A percentile compares a stretch with the other conserved stretches of the same genome.
Conservation (phyloP, 2,329 filamentous ascomycete genomes). For the Xylariaceae sp. region DNA sequence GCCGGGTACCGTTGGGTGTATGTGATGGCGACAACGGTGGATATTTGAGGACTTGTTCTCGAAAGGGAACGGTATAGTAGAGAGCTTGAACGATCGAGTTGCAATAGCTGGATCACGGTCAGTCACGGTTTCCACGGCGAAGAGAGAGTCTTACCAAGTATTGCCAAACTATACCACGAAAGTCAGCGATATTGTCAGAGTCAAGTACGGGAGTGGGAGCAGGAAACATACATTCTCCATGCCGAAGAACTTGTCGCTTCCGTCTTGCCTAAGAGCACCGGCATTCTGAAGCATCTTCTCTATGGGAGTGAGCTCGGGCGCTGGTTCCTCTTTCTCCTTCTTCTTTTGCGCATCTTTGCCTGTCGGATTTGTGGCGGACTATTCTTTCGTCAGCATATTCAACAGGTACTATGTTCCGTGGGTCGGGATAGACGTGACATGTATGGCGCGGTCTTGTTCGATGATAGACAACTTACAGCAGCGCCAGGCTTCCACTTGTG, state of each 20-base stretch:
- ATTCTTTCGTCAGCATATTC: slow-evolving; percentile 31
- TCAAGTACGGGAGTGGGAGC: slow-evolving; percentile 11
- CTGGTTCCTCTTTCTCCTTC: slow-evolving; percentile 61
- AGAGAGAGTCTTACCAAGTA: slow-evolving; percentile 70
- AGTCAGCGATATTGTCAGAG: slow-evolving; percentile 40
- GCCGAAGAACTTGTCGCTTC: slow-evolving; percentile 97
- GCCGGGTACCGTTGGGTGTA: slow-evolving; percentile 62
- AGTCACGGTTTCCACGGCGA: slow-evolving; percentile 29
- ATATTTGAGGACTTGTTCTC: slow-evolving; percentile 91
- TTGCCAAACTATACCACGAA: slow-evolving; percentile 77
- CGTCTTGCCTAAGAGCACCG: slow-evolving; percentile 80
- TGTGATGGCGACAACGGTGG: slow-evolving; percentile 73
- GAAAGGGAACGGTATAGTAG: slow-evolving; percentile 93
- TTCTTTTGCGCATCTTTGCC: slow-evolving; percentile 54
- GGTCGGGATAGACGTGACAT: too few relatives aligned
- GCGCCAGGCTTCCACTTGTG: slow-evolving; percentile 60
- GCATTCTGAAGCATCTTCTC: slow-evolving; percentile 80
- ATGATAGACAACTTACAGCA: slow-evolving; percentile 49
- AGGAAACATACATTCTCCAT: slow-evolving; percentile 80
- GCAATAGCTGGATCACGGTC: slow-evolving; percentile 71
- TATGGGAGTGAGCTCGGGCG: slow-evolving; percentile 62
- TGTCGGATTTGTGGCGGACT: slow-evolving; percentile 49
- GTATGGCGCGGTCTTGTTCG: background rate
- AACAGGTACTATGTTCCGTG: background rate
- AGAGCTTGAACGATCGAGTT: slow-evolving; percentile 98